A percentile compares a stretch with the other conserved stretches of the same genome.
phyloP scores from a whole-genome alignment of 495 filamentous ascomycete genomes.

The Podospora bellae-mahoneyi region DNA sequence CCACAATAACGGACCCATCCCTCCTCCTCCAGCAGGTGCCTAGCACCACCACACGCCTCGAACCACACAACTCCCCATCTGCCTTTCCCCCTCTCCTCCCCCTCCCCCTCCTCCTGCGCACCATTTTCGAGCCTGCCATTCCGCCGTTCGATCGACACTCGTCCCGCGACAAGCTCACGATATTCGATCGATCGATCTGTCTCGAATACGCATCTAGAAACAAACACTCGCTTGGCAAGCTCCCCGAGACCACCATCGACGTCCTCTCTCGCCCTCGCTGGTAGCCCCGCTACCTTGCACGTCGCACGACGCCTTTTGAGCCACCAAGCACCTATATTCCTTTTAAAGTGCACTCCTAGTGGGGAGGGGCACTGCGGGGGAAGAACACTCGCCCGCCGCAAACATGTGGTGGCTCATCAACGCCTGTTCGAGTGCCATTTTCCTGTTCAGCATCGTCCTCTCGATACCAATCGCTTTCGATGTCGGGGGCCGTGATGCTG shows the following conservation, averaged over 20 bases:
- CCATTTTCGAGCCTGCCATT: neutral
- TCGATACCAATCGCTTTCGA: slow-evolving; percentile 95
- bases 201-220: neutral
- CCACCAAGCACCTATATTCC: neutral
- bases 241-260: neutral
- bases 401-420: slow-evolving; percentile 69
- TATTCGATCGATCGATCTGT: neutral
- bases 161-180: neutral
- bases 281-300: neutral
- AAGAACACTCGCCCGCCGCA: slow-evolving; percentile 31
- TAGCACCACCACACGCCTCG: neutral
- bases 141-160: neutral
- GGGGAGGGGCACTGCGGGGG: slow-evolving; percentile 4
- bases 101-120: neutral
- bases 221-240: neutral
- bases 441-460: slow-evolving; percentile 83
- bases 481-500: slow-evolving; percentile 90
- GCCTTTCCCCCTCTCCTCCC: neutral
- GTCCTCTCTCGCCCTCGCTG: neutral
- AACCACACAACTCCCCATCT: neutral
- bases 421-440: slow-evolving; percentile 68
- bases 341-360: slow-evolving; percentile 2
- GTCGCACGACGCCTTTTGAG: neutral
- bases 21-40: neutral
- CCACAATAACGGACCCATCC: neutral